A percentile compares a stretch with the other conserved stretches of the same genome.
phyloP scores from a whole-genome alignment of 2,329 filamentous ascomycete genomes.

The Colletotrichum tamarilloi region DNA sequence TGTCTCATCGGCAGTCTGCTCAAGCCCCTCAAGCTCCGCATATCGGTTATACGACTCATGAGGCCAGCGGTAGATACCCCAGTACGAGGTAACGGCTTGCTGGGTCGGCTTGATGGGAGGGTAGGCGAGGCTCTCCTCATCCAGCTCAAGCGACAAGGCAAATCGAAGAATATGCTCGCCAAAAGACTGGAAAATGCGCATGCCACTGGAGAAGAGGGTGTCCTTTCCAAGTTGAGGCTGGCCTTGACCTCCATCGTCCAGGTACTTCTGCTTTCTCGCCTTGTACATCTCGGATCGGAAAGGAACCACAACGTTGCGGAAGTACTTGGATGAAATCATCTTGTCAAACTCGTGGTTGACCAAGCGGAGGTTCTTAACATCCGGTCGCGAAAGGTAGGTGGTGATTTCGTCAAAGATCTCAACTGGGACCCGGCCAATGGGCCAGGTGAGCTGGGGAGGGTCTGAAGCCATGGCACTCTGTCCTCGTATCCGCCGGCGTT shows the following conservation, averaged over 20 bases:
- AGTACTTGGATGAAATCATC: slow-evolving; percentile 68
- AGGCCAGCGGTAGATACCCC: slow-evolving; percentile 75
- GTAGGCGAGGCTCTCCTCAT: slow-evolving; percentile 59
- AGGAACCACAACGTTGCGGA: slow-evolving; percentile 72
- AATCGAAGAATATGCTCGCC: slow-evolving; percentile 70
- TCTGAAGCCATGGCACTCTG: slow-evolving; percentile 19
- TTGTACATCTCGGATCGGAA: slow-evolving; percentile 74
- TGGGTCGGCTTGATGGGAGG: slow-evolving; percentile 68
- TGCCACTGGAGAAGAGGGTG: slow-evolving; percentile 56
- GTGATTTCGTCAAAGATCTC: slow-evolving; percentile 72
- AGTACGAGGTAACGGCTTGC: slow-evolving; percentile 66
- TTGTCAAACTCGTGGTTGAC: slow-evolving; percentile 68
- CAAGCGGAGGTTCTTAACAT: slow-evolving; percentile 70
- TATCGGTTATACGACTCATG: slow-evolving; percentile 69
- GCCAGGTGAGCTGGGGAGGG: slow-evolving; percentile 42
- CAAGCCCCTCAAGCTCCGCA: slow-evolving; percentile 67
- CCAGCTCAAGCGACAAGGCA: slow-evolving; percentile 76
- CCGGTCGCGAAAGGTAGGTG: slow-evolving; percentile 63
- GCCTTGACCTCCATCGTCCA: not conserved
- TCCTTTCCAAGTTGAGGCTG: slow-evolving; percentile 38
- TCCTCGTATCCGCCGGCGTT: slow-evolving; percentile 26
- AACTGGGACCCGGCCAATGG: slow-evolving; percentile 59
- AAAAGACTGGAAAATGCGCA: slow-evolving; percentile 71
- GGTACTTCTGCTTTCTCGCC: slow-evolving; percentile 33
- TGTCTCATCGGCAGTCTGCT: slow-evolving; percentile 72